Percentiles rank a stretch among this genome's conserved stretches.
These are phyloP conservation scores for Thelephora ganbajun DNA, from an alignment of 768 basidiomycete genomes.

Conservation along the genomic window DNA sequence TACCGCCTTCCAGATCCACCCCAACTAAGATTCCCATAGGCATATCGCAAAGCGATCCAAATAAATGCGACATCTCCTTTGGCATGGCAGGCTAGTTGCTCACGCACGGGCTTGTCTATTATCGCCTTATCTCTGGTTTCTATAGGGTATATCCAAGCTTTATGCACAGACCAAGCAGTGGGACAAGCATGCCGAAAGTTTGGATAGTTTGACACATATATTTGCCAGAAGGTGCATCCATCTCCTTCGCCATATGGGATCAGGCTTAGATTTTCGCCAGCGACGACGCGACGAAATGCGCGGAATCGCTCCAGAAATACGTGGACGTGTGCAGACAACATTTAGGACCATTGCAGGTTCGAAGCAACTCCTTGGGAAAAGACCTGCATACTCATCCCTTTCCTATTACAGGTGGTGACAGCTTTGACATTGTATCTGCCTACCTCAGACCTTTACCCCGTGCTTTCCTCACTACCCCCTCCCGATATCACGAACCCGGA, in stretches of 20 bases:
- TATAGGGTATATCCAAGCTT: slow-evolving; percentile 56
- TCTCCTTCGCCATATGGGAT: background rate
- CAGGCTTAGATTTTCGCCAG: slow-evolving; percentile 22
- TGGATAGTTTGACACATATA: slow-evolving; percentile 43
- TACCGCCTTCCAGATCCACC: background rate
- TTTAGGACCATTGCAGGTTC: slow-evolving; percentile 12
- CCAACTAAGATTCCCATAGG: slow-evolving; percentile 31
- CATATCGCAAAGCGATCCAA: slow-evolving; percentile 65
- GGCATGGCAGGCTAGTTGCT: slow-evolving; percentile 65
- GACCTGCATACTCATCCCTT: slow-evolving; percentile 1
- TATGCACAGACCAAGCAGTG: slow-evolving; percentile 53
- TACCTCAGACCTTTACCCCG: slow-evolving; percentile 45
- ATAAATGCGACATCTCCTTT: slow-evolving; percentile 55
- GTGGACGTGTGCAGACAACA: slow-evolving; percentile 46
- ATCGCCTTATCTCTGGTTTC: background rate
- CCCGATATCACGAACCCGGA: slow-evolving; percentile 71
- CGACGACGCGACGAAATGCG: slow-evolving; percentile 64
- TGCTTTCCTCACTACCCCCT: slow-evolving; percentile 51
- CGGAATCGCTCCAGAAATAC: slow-evolving; percentile 67
- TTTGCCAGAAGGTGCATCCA: slow-evolving; percentile 42
- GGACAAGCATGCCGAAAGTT: slow-evolving; percentile 38
- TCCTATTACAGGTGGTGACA: slow-evolving; percentile 39
- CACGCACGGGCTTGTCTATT: background rate
- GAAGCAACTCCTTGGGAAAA: too few relatives aligned
- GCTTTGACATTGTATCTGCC: slow-evolving; percentile 64